Base-by-base conservation (phyloP, 352 stramenopile species). In the Phytophthora pistaciae region DNA sequence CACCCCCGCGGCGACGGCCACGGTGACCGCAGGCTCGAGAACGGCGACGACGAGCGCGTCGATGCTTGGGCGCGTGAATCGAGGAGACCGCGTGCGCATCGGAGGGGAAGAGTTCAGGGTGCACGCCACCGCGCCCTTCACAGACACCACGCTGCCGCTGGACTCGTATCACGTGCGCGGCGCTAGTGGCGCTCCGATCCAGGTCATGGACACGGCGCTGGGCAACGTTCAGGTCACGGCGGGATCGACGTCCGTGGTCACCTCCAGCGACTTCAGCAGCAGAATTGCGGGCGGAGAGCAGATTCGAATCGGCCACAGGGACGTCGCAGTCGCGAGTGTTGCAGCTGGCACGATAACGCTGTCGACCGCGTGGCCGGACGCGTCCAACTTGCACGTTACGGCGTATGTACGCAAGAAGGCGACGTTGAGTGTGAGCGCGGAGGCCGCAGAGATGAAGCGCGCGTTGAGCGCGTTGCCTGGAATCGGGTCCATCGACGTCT, bases 331-430 rank as follows among this genome's bases (percentile, higher is more conserved):
- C 16, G 64, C 63, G 1, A 68, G 31, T 5, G 74, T 90, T 25
- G 74, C 18, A n/a, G 7, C 62, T 0, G 72, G 55, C 10, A 63
- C 55, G 2, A n/a, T 93, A 4, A 86, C 64, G 1, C 67, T 94
- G 38, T 72, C 68, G 52, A 74, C 83, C 27, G 63, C 65, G 4
- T 95, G 88, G 88, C 68, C 77, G 0, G 76, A 70, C 16, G 58
- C 68, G 7, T 75, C 75, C 7, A 65, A 27, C 2, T 42, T 75
- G 21, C 86, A 93, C 27, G 76, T 91, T 40, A 95, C 88, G 2
- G 81, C 85, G 0, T 90, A 88, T 61, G 82, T 77, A 48, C 78
- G 85, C 5, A 93, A 93, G 54, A 95, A 93, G 55, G 75, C 87
- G 49, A 90, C 69, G 4, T 53, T 94, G 31, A 68, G 68, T 42